Conservation (phyloP, 108 stramenopile species). For the Mayamaea pseudoterrestris region DNA sequence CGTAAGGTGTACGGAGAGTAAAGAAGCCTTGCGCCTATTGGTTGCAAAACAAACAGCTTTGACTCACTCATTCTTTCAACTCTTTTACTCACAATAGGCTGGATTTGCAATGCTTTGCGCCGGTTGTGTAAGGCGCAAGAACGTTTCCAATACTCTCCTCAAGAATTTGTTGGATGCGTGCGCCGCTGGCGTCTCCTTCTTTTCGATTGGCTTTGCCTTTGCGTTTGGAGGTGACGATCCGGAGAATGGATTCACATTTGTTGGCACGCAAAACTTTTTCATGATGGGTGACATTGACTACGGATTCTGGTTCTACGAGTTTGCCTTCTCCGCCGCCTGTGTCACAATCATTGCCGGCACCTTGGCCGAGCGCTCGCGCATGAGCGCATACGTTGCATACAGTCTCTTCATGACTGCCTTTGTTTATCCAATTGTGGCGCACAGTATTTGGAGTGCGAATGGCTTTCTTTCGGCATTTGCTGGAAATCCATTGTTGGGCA, state of each 20-base stretch:
- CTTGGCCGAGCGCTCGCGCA: conserved; percentile 80
- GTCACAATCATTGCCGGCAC: conserved; percentile 91
- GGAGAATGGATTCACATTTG: conserved; percentile 26
- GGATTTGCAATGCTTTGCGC: conserved; percentile 61
- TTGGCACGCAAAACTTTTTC: conserved; percentile 74
- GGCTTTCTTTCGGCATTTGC: conserved; percentile 38
- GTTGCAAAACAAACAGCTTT: too few relatives aligned
- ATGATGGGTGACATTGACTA: conserved; percentile 65
- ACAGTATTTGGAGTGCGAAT: conserved; percentile 43
- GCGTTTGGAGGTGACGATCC: conserved; percentile 49
- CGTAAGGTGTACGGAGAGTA: conserved; percentile 72
- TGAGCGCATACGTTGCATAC: conserved; percentile 62
- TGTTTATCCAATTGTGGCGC: conserved; percentile 73
- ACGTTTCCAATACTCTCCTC: conserved; percentile 78
- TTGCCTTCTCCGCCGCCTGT: conserved; percentile 75
- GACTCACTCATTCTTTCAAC: too few relatives aligned
- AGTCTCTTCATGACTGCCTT: conserved; percentile 50
- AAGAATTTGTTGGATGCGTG: conserved; percentile 86
- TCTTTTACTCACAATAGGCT: too few relatives aligned
- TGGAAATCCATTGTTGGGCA: conserved; percentile 15
- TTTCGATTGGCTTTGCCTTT: conserved; percentile 65
- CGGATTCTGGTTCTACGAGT: conserved; percentile 73
- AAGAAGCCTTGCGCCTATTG: too few relatives aligned
- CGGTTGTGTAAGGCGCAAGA: conserved; percentile 68
- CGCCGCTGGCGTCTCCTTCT: conserved; percentile 68